These are phyloP conservation scores for Dalechampia spathulata DNA, from an alignment of 441 rosid species.

Conservation along the genomic window DNA sequence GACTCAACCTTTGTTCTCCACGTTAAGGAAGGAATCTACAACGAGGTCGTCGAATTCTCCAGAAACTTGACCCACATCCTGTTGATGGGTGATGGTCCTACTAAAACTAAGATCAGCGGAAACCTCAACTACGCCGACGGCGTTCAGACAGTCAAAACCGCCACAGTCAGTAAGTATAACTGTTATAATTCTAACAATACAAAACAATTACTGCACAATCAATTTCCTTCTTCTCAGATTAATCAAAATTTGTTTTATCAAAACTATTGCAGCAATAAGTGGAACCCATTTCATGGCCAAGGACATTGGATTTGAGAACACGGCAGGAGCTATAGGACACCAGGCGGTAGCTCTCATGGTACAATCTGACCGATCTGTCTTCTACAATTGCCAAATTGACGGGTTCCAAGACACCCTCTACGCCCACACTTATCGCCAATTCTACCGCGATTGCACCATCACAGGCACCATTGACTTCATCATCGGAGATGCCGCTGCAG, in stretches of 20 bases:
- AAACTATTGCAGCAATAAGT: slow-evolving; percentile 29
- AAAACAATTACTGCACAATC: background rate
- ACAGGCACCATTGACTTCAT: slow-evolving; percentile 71
- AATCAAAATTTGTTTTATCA: background rate
- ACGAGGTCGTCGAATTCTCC: slow-evolving; percentile 39
- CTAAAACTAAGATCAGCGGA: slow-evolving; percentile 60
- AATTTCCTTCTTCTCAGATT: background rate
- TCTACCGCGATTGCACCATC: slow-evolving; percentile 68
- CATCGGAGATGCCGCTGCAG: slow-evolving; percentile 47
- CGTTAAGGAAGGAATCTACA: slow-evolving; percentile 64
- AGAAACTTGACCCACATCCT: slow-evolving; percentile 31
- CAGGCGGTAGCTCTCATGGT: slow-evolving; percentile 78
- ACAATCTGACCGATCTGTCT: slow-evolving; percentile 42
- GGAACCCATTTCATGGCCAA: slow-evolving; percentile 61
- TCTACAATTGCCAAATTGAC: slow-evolving; percentile 52
- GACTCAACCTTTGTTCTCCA: slow-evolving; percentile 39
- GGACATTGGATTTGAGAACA: slow-evolving; percentile 68
- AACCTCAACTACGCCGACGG: slow-evolving; percentile 38
- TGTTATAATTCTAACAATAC: no score
- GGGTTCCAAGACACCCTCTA: slow-evolving; percentile 78
- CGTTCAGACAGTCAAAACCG: slow-evolving; percentile 40
- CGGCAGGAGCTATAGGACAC: slow-evolving; percentile 57
- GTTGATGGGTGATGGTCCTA: slow-evolving; percentile 73
- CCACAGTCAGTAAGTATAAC: slow-evolving; percentile 57
- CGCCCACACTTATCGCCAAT: slow-evolving; percentile 64